Evolutionary conservation across 768 basidiomycete species (phyloP).

Genomic region (Amanita pseudoporphyria): DNA sequence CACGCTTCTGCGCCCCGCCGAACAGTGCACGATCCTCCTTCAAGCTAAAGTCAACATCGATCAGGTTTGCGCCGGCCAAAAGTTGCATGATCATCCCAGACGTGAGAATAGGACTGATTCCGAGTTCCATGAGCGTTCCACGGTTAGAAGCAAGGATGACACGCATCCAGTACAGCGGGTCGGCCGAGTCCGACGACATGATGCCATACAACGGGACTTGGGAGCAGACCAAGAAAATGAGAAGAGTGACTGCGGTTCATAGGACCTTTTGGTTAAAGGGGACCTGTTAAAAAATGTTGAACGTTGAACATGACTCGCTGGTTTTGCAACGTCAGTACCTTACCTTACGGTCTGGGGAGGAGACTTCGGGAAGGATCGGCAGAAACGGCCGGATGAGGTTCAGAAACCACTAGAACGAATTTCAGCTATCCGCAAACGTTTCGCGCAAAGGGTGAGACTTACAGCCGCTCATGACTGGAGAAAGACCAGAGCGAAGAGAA

Average conservation of each 20-base stretch:
- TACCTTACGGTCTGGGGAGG: constrained; percentile 96
- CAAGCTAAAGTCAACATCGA: constrained; percentile 94
- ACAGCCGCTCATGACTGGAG: constrained; percentile 71
- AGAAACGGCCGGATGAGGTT: constrained; percentile 98
- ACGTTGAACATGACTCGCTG: constrained; percentile 7
- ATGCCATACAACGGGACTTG: too few species aligned
- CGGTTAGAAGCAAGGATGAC: constrained; percentile 98
- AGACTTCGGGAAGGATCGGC: constrained; percentile 93
- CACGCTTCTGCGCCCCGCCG: constrained; percentile 94
- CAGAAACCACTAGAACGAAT: constrained; percentile 72
- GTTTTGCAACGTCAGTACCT: constrained; percentile 8
- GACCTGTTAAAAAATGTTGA: constrained; percentile 58
- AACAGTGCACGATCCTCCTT: constrained; percentile 97
- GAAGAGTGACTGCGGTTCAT: constrained; percentile 98
- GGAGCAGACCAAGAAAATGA: constrained; percentile 99
- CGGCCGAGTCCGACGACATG: constrained; percentile 98
- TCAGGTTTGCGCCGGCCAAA: constrained; percentile 92
- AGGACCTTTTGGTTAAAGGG: constrained; percentile 97
- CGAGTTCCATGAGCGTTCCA: constrained; percentile 98
- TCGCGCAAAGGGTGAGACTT: constrained; percentile 23
- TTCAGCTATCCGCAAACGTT: constrained; percentile 3
- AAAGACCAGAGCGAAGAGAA: constrained; percentile 13
- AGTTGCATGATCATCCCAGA: constrained; percentile 99
- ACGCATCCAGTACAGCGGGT: constrained; percentile 99
- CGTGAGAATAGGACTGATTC: constrained; percentile 95